phyloP scores from a whole-genome alignment of 345 rosid species.

The Balakata baccata region DNA sequence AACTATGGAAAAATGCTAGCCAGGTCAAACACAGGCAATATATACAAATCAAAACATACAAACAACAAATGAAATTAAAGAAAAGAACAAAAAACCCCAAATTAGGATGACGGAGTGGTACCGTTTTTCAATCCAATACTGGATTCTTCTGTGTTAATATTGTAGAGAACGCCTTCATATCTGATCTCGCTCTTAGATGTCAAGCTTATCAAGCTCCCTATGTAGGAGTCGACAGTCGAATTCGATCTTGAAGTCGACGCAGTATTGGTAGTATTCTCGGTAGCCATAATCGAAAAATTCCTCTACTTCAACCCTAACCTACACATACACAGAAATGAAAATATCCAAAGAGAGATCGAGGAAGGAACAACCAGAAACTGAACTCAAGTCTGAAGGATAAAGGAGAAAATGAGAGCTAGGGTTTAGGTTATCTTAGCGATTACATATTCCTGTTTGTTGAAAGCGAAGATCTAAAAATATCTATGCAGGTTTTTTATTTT shows the following conservation, averaged over 20 bases:
- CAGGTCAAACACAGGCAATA: not conserved
- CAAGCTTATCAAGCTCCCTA: conserved; percentile 94
- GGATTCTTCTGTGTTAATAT: conserved; percentile 92
- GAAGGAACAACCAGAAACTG: not conserved
- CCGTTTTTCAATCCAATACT: conserved; percentile 91
- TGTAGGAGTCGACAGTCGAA: conserved; percentile 77
- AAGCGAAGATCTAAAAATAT: not conserved
- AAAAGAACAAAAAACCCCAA: not conserved
- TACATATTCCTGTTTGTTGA: conserved; percentile 22
- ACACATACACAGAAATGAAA: not conserved
- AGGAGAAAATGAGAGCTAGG: conserved; percentile 27
- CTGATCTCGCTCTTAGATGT: conserved; percentile 97
- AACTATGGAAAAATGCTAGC: not conserved
- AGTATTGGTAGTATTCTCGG: conserved; percentile 47
- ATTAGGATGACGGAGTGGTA: conserved; percentile 22
- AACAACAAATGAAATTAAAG: not conserved
- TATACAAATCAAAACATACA: not conserved
- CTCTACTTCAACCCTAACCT: not conserved
- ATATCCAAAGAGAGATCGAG: not conserved
- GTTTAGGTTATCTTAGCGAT: conserved; percentile 35
- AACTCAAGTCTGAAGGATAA: not conserved
- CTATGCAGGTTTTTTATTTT: not conserved
- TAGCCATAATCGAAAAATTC: conserved; percentile 42
- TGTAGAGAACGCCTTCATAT: conserved; percentile 89
- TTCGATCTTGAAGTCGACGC: conserved; percentile 53